Evolutionary conservation across 2,329 filamentous ascomycete genomes (phyloP), one percentile per base, ranked within the genome.

Genomic region (Pseudocercospora eumusae): DNA sequence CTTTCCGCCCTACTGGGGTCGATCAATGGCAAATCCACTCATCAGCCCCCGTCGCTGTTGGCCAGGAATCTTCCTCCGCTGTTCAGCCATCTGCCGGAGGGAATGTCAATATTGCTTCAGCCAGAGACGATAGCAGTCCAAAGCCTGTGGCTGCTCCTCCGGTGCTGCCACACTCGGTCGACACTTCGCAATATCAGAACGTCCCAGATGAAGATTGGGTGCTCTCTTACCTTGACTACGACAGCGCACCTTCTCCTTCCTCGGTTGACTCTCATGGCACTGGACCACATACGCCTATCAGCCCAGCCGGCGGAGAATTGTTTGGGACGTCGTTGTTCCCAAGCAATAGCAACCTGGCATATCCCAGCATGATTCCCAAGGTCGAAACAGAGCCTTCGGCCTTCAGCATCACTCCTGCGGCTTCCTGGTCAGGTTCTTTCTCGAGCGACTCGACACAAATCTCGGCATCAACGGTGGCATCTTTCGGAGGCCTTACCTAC

Each of bases 251-350:
- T 5, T 67, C 68, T 6, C 67, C 66, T 31, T 64, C 62, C 9
- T 67, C 68, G 5, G 28, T 66, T 21, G 61, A 60, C 25, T 60
- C 62, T 15, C 45, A 63, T 33, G 62, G 60, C 58, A 62, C 61
- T 31, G 62, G 61, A 44, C 66, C 68, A 45, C 42, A 40, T 9
- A 70, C 68, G n/a, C 68, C 69, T 10, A 27, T 62, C 9, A 63
- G 56, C 45, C 50, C 63, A 28, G 31, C 33, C 27, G 52, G 25
- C 3, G 52, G 52, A 54, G 52, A 54, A n/a, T 1, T 8, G 9
- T 54, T 40, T 23, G 27, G 52, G 11, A 3, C 20, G 15, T 20
- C 28, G 4, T 23, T 20, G 23, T 15, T 27, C 21, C 20, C 23
- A 52, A 52, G 23, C 49, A 52, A 27, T 21, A 6, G 7, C 25